Percentiles rank a stretch among this genome's conserved stretches.
These are phyloP conservation scores for Sisymbrium altissimum DNA, from an alignment of 345 rosid genomes.

Conservation along the genomic window DNA sequence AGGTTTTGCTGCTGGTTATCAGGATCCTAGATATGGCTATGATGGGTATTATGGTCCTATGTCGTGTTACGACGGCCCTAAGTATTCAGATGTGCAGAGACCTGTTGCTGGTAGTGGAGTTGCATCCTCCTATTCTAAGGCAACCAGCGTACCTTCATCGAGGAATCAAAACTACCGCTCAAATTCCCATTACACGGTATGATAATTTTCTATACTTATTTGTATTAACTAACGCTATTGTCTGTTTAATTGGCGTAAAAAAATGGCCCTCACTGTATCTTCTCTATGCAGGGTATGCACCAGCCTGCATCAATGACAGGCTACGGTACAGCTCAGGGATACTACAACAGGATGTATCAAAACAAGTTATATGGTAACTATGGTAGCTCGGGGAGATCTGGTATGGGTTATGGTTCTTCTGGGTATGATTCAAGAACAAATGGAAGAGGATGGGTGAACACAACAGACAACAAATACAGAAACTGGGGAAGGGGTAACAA, in stretches of 20 bases:
- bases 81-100: slow-evolving; percentile 58
- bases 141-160: slow-evolving; percentile 45
- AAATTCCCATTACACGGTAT: slow-evolving; percentile 60
- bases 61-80: slow-evolving; percentile 48
- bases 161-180: slow-evolving; percentile 62
- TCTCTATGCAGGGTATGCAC: slow-evolving; percentile 48
- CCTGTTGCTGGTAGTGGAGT: slow-evolving; percentile 43
- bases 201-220: not conserved
- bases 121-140: slow-evolving; percentile 50
- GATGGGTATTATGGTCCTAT: slow-evolving; percentile 54
- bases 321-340: slow-evolving; percentile 57
- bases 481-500: slow-evolving; percentile 68
- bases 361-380: slow-evolving; percentile 67
- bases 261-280: not conserved
- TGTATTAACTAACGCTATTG: not conserved
- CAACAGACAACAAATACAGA: slow-evolving; percentile 59
- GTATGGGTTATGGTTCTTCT: slow-evolving; percentile 62
- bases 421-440: slow-evolving; percentile 65
- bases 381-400: slow-evolving; percentile 60
- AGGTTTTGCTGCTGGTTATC: slow-evolving; percentile 51
- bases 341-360: slow-evolving; percentile 57
- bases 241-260: not conserved
- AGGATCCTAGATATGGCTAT: slow-evolving; percentile 57
- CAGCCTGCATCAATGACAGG: slow-evolving; percentile 54
- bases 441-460: slow-evolving; percentile 60